Evolutionary conservation across 257 asterid genomes (phyloP), one percentile per base, ranked within the genome.

Genomic region (Solanum rostratum): DNA sequence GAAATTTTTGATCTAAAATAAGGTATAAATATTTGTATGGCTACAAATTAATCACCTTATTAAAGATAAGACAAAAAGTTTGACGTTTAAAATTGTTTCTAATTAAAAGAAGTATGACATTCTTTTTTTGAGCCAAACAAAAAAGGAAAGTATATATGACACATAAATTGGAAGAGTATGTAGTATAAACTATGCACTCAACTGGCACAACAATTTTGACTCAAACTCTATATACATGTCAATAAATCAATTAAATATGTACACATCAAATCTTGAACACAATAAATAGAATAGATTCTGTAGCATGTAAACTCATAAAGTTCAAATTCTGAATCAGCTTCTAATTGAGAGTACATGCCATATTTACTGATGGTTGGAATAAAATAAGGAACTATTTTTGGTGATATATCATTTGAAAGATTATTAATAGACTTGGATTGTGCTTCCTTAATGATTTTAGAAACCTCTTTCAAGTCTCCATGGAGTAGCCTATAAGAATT

Each of bases 391-490:
- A 87, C 22, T 43, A 87, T 84, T 70, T 90, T 88, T 8, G 90
- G 87, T 54, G 79, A 81, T 3, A 86, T 79, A 2, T 70, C 53
- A 55, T 90, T 91, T 68, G 90, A 71, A 30, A 88, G 79, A 74
- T 88, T 84, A 18, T 69, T 41, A 24, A 88, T 84, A 55, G 91
- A 85, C 59, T 89, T 89, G 5, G 89, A 86, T 39, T 55, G 63
- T 1, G 91, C 92, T 83, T 88, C 84, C 59, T 69, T 82, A 2
- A 54, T 39, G 86, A 60, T 85, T 6, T 7, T 50, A 5, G 43
- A 41, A 1, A 90, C 54, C 33, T 91, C 91, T 65, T 80, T 86
- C 68, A 33, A 84, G 52, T 91, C 92, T 7, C 94, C 93, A 29
- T 79, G 46, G 66, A 90, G 62, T 10, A 89, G 9, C 83, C 84